Percentiles rank a stretch among this genome's conserved stretches.
Evolutionary conservation across 768 basidiomycete genomes (phyloP).

Genomic region (Termitomyces sp.): DNA sequence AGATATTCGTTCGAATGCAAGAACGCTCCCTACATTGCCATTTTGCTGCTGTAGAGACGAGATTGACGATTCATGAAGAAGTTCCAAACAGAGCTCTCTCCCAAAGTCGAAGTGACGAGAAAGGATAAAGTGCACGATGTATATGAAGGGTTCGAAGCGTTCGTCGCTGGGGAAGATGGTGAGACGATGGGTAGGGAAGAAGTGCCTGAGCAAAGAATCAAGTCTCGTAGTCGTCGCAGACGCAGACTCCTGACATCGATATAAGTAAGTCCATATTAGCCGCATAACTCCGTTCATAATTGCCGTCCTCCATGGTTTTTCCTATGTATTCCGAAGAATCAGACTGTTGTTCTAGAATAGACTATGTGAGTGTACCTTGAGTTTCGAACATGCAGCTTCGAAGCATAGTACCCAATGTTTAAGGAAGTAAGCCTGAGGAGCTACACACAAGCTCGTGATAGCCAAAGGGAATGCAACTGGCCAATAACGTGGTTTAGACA

Average conservation of each 20-base stretch:
- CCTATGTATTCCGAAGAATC: constrained; percentile 44
- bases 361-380: constrained; percentile 53
- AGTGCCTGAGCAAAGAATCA: constrained; percentile 65
- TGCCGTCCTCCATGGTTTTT: constrained; percentile 62
- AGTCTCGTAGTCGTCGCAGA: constrained; percentile 79
- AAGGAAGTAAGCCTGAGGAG: constrained; percentile 79
- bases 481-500: constrained; percentile 89
- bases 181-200: constrained; percentile 71
- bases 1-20: constrained; percentile 68
- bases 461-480: constrained; percentile 78
- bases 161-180: constrained; percentile 65
- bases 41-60: constrained; percentile 34
- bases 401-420: constrained; percentile 76
- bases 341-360: not conserved
- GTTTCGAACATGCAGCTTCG: constrained; percentile 64
- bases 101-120: constrained; percentile 84
- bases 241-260: constrained; percentile 80
- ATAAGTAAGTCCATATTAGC: constrained; percentile 92
- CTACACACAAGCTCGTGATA: constrained; percentile 80
- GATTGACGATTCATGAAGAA: constrained; percentile 66
- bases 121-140: constrained; percentile 77
- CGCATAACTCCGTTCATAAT: constrained; percentile 81
- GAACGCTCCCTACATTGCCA: constrained; percentile 31
- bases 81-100: constrained; percentile 71
- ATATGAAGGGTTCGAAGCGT: constrained; percentile 69